Base-by-base conservation (phyloP, 176 grass and related monocot genomes). In the Echinochloa phyllopogon region DNA sequence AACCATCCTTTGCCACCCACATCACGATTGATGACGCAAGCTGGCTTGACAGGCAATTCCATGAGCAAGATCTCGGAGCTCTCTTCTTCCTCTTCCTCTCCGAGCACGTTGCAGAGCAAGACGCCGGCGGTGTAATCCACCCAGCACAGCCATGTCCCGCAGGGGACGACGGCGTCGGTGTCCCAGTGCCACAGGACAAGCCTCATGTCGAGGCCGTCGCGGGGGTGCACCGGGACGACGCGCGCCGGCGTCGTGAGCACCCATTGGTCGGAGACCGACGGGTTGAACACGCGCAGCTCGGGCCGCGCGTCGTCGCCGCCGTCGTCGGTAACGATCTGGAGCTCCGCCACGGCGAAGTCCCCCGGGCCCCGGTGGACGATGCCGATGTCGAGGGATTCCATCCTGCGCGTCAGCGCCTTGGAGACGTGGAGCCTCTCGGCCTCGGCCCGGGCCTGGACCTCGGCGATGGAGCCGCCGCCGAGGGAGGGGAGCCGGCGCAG, bases 121-220 rank as follows among this genome's bases (percentile, higher is more conserved):
- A 47, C 21, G 18, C 68, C n/a, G 10, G 21, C 42, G 10, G 41
- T 24, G 41, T 71, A 71, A 47, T 71, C 68, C 4, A 71, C 68
- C 68, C 42, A 71, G 21, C 68, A 71, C 21, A 71, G 2, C 5
- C 18, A 71, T 10, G 8, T 6, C 1, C 20, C 21, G 20, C 5
- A 24, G 21, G 68, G 68, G 11, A 47, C 42, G 15, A 71, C 68
- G 0, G 17, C 68, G 1, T 71, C 42, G 0, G 41, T 45, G 20
- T 71, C 68, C 68, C 68, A 71, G 40, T 71, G 47, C 68, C 68
- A 71, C 21, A 71, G 6, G 11, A 71, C 4, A 23, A 6, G 68
- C 1, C 47, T 42, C 41, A 71, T 45, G 11, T 47, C 68, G 4
- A 71, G 21, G 20, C 15, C 68, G 25, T 42, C 42, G 4, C 40